Percentiles rank a stretch among this genome's conserved stretches.
Conservation (phyloP, 331 rosid genomes). For the Quercus phellos region DNA sequence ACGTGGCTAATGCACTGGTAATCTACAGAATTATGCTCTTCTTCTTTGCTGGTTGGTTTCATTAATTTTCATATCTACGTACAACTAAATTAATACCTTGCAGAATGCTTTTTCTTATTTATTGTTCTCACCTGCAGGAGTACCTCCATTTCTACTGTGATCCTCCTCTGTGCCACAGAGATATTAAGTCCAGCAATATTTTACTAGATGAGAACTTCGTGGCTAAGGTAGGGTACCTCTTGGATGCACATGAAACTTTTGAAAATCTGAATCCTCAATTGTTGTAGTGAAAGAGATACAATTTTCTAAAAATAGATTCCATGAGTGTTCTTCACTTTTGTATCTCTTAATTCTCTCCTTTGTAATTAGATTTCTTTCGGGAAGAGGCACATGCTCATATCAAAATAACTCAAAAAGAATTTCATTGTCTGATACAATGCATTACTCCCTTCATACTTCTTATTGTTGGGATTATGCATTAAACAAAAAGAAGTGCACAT, state of each 20-base stretch:
- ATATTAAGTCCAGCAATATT: slow-evolving; percentile 92
- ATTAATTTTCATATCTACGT: slow-evolving; percentile 4
- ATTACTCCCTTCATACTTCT: background rate
- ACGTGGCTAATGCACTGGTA: slow-evolving; percentile 97
- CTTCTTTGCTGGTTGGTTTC: slow-evolving; percentile 11
- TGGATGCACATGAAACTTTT: slow-evolving; percentile 15
- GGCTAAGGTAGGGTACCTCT: slow-evolving; percentile 66
- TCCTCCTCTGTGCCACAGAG: slow-evolving; percentile 96
- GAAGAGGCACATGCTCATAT: background rate
- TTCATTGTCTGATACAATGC: background rate
- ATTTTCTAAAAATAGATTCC: background rate
- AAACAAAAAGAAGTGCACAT: background rate
- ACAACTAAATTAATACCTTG: background rate
- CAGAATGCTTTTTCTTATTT: slow-evolving; percentile 16
- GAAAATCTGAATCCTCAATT: background rate
- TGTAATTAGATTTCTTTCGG: background rate
- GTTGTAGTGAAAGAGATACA: background rate
- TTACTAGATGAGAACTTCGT: slow-evolving; percentile 80
- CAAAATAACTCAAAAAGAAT: background rate
- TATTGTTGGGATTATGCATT: background rate
- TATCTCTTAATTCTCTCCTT: background rate
- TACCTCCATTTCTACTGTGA: slow-evolving; percentile 97
- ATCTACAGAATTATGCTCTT: slow-evolving; percentile 14
- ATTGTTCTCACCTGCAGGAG: slow-evolving; percentile 57
- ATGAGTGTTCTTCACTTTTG: background rate